Base-by-base conservation (phyloP, 148 eudicot species). In the Vaccinium corymbosum region DNA sequence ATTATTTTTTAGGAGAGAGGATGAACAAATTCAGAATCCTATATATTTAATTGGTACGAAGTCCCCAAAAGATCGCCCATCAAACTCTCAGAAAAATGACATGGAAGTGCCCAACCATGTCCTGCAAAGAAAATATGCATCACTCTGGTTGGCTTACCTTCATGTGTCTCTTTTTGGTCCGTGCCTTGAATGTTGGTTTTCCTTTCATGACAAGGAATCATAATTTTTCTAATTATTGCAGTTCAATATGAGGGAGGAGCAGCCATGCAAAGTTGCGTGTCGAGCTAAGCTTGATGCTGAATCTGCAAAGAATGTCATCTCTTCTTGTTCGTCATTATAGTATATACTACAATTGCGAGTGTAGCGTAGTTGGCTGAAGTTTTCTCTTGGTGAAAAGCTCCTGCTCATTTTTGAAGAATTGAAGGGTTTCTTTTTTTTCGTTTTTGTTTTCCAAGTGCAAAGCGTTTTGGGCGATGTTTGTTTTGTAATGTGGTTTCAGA, bases 221-320 rank as follows among this genome's bases (percentile, higher is more conserved):
- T 78, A 50, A 57, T 3, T n/a, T 57, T 83, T 27, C 53, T 25
- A 74, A 52, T 48, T 56, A 27, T 72, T 51, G 68, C 86, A 89
- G 91, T 87, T 89, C 78, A 38, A 48, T 80, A 89, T 87, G 91
- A 86, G 91, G 83, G 89, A 89, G 84, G 86, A 86, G 76, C 86
- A 87, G 85, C 88, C 91, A 17, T 89, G 91, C 81, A 86, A 86
- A 83, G 88, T 84, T 14, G 89, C 87, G 10, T 89, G 91, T 49
- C 87, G 83, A 52, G 79, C 49, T 42, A 83, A 82, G 77, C 89
- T 89, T 82, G 88, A 83, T 84, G 85, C 84, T 76, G 86, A 49
- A 61, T 79, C 89, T 57, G 89, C 87, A 35, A 89, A 87, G 81
- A 87, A 89, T 55, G 27, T 27, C 27, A 27, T 27, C 27, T 27